phyloP scores from a whole-genome alignment of 2,329 filamentous ascomycete species.

The Ascochyta fabae region DNA sequence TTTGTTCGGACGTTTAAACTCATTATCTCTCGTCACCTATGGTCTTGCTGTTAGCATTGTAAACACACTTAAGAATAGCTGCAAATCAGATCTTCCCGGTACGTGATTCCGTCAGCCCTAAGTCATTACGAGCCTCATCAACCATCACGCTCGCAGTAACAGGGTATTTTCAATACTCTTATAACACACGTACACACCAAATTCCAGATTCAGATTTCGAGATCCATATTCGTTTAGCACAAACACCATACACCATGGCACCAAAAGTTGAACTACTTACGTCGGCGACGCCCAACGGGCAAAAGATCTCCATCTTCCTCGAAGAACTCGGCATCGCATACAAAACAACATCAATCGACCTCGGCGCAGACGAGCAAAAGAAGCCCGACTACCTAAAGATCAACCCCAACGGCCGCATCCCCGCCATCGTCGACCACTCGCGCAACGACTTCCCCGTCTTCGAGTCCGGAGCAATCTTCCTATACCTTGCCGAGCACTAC shows the following conservation, averaged over 20 bases:
- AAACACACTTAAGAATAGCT: too few relatives aligned
- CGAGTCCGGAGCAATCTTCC: constrained; percentile 79
- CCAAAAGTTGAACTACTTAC: constrained; percentile 74
- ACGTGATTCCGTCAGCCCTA: too few relatives aligned
- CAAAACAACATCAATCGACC: constrained; percentile 57
- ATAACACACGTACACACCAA: background rate
- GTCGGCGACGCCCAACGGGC: constrained; percentile 81
- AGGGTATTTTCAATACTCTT: background rate
- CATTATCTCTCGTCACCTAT: background rate
- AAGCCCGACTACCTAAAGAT: constrained; percentile 82
- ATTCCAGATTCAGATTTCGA: background rate
- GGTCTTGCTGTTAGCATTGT: background rate
- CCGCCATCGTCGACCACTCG: constrained; percentile 75
- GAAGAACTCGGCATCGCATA: constrained; percentile 71
- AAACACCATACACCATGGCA: constrained; percentile 45
- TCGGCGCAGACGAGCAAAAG: constrained; percentile 75
- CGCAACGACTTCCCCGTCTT: constrained; percentile 75
- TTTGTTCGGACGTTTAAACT: constrained; percentile 4
- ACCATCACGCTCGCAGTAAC: too few relatives aligned
- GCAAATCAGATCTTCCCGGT: too few relatives aligned
- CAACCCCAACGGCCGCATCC: constrained; percentile 90
- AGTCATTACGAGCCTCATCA: too few relatives aligned
- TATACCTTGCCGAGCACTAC: constrained; percentile 81
- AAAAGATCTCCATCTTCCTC: constrained; percentile 81
- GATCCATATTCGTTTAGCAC: background rate